Evolutionary conservation across 148 eudicot species (phyloP).

Genomic region (Chenopodium berlandieri): DNA sequence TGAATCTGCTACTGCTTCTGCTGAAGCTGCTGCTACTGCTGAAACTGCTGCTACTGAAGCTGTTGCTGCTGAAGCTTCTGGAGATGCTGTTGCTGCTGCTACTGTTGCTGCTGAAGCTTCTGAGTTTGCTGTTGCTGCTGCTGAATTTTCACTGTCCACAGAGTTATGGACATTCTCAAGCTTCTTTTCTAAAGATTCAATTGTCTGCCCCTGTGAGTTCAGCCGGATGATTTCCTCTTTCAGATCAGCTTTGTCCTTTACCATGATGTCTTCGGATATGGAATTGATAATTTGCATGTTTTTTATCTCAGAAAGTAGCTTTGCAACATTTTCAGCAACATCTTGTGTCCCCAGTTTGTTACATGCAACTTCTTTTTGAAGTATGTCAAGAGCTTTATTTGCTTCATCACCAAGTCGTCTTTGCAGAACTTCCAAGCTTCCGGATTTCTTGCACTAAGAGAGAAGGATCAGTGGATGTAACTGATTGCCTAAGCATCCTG

Average conservation of each 20-base stretch:
- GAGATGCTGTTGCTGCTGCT: too few species aligned
- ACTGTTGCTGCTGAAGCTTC: too few species aligned
- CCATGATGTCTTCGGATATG: conserved; percentile 45
- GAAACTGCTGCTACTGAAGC: too few species aligned
- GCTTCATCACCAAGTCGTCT: conserved; percentile 98
- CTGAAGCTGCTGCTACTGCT: too few species aligned
- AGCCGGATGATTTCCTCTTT: conserved; percentile 79
- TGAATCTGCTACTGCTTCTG: too few species aligned
- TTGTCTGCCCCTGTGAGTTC: conserved; percentile 58
- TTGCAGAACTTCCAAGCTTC: conserved; percentile 82
- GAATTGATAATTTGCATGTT: conserved; percentile 50
- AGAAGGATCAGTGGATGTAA: conserved; percentile 63
- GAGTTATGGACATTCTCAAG: conserved; percentile 88
- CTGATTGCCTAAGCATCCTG: conserved; percentile 54
- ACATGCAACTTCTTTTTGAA: conserved; percentile 82
- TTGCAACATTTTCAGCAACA: conserved; percentile 75
- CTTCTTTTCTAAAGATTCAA: conserved; percentile 77
- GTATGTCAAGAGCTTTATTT: conserved; percentile 78
- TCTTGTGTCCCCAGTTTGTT: conserved; percentile 71
- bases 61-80: too few species aligned
- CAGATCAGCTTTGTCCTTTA: conserved; percentile 60
- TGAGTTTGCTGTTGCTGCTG: too few species aligned
- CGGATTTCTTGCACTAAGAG: conserved; percentile 77
- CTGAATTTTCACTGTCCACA: conserved; percentile 38
- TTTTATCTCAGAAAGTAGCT: conserved; percentile 77